phyloP scores from a whole-genome alignment of 1,139 yeast genomes.

The Saccharomyces hybrid region DNA sequence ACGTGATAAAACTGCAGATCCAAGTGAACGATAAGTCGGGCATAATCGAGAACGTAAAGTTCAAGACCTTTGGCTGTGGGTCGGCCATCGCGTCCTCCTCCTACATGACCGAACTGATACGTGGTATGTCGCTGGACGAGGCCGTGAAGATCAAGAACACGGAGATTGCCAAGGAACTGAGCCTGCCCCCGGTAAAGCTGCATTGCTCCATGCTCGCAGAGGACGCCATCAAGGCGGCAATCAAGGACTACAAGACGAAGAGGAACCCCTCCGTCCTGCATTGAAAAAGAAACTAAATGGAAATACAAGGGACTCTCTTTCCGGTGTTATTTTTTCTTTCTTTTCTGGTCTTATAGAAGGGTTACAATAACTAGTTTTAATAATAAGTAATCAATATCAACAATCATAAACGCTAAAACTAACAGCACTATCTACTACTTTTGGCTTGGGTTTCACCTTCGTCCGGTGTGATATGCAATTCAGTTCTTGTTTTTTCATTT shows the following conservation, averaged over 20 bases:
- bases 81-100: constrained; percentile 95
- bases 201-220: constrained; percentile 98
- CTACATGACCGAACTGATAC: constrained; percentile 87
- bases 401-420: not conserved
- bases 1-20: constrained; percentile 94
- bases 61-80: constrained; percentile 98
- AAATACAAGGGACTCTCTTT: not conserved
- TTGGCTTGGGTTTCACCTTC: not conserved
- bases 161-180: constrained; percentile 83
- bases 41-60: constrained; percentile 85
- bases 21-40: constrained; percentile 88
- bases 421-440: not conserved
- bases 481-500: not conserved
- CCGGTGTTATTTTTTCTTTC: not conserved
- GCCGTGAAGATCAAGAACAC: constrained; percentile 88
- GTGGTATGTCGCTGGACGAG: constrained; percentile 90
- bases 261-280: constrained; percentile 11
- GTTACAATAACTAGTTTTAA: not conserved
- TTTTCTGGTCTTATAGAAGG: not conserved
- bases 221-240: constrained; percentile 95
- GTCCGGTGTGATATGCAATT: not conserved
- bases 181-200: constrained; percentile 92
- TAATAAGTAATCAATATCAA: not conserved
- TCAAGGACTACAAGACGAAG: constrained; percentile 86
- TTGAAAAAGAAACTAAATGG: not conserved